Percentiles rank a stretch among this genome's conserved stretches.
These are phyloP conservation scores for Echinosophora koreensis DNA, from an alignment of 306 rosid genomes.

Conservation along the genomic window DNA sequence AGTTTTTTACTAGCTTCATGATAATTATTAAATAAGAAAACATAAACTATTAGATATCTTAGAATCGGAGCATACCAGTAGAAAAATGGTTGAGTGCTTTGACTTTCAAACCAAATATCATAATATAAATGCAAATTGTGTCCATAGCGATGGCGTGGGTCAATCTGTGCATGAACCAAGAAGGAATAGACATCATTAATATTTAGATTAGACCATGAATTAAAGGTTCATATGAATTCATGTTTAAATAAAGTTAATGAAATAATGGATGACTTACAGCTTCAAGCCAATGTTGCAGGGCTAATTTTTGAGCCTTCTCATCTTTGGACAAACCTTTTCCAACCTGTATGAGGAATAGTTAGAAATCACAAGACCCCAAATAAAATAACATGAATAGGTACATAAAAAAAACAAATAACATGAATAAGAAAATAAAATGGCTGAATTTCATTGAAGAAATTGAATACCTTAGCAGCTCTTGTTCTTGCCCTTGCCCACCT, in stretches of 20 bases:
- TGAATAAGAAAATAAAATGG: not conserved
- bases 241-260: not conserved
- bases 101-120: constrained; percentile 88
- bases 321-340: constrained; percentile 98
- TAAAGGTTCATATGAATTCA: constrained; percentile 18
- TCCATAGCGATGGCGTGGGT: constrained; percentile 97
- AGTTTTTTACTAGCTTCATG: not conserved
- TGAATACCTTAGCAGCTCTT: constrained; percentile 85
- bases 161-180: constrained; percentile 70
- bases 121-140: constrained; percentile 92
- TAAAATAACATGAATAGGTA: not conserved
- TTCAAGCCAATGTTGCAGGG: constrained; percentile 98
- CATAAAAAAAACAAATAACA: not conserved
- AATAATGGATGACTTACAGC: constrained; percentile 69
- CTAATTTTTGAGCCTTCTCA: constrained; percentile 92
- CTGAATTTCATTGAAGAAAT: not conserved
- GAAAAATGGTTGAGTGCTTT: constrained; percentile 93
- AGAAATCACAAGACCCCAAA: constrained; percentile 1
- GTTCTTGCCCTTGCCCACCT: constrained; percentile 96
- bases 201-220: constrained; percentile 15
- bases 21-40: not conserved
- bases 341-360: constrained; percentile 55
- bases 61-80: constrained; percentile 68
- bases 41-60: not conserved
- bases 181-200: constrained; percentile 5